phyloP scores from a whole-genome alignment of 768 basidiomycete genomes.

The Xerocomus spinulosus region DNA sequence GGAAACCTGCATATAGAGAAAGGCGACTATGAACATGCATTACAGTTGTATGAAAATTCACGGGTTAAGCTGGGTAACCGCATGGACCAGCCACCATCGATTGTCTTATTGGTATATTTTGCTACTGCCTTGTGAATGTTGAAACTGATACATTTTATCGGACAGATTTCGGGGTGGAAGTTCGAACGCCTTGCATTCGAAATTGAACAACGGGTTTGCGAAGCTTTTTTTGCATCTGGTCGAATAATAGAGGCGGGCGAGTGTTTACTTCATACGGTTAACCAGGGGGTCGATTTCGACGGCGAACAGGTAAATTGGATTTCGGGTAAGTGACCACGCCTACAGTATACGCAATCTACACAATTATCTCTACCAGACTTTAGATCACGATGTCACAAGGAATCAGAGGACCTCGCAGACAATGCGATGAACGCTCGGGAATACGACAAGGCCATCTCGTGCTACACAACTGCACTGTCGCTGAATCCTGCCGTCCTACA shows the following conservation, averaged over 20 bases:
- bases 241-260: neutral
- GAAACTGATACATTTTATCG: neutral
- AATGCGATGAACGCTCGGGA: too few relatives aligned
- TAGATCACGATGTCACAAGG: too few relatives aligned
- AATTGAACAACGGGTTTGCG: conserved; percentile 1
- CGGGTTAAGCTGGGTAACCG: neutral
- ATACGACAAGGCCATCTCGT: too few relatives aligned
- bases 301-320: neutral
- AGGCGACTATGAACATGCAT: neutral
- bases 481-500: too few relatives aligned
- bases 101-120: conserved; percentile 1
- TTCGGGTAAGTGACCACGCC: too few relatives aligned
- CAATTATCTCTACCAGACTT: too few relatives aligned
- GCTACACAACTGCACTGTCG: too few relatives aligned
- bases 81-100: neutral
- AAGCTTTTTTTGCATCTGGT: neutral
- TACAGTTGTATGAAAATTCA: neutral
- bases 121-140: too few relatives aligned
- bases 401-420: too few relatives aligned
- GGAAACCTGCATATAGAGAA: neutral
- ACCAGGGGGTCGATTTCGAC: neutral
- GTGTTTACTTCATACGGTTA: neutral
- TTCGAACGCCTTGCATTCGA: conserved; percentile 1
- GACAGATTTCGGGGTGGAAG: conserved; percentile 9
- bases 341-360: too few relatives aligned